phyloP scores from a whole-genome alignment of 1,284 basidiomycete genomes.

The Rhizopogon parksii region DNA sequence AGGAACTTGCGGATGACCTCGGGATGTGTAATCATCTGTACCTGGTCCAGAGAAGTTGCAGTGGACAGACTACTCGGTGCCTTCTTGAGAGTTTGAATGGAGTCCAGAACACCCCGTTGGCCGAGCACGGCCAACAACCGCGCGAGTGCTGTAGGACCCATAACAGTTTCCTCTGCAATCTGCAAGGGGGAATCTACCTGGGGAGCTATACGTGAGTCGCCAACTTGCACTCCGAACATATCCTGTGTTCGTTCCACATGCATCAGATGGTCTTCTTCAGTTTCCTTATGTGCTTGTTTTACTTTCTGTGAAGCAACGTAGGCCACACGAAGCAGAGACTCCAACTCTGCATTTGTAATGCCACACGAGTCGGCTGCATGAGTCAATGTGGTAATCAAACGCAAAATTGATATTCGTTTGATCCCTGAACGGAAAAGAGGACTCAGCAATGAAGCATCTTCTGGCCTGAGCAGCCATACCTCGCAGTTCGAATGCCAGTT shows the following conservation, averaged over 20 bases:
- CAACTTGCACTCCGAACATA: constrained; percentile 3
- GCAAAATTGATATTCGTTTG: constrained; percentile 16
- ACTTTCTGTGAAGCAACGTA: constrained; percentile 16
- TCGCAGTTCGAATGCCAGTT: constrained; percentile 16
- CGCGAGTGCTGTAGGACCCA: constrained; percentile 18
- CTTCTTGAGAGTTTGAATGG: constrained; percentile 11
- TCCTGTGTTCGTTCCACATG: constrained; percentile 5
- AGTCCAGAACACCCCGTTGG: constrained; percentile 13
- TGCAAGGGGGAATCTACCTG: constrained; percentile 10
- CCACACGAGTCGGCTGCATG: constrained; percentile 13
- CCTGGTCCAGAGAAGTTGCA: constrained; percentile 12
- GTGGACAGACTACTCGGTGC: constrained; percentile 14
- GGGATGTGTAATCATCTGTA: constrained; percentile 21
- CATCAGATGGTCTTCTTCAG: not conserved
- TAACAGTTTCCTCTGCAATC: constrained; percentile 16
- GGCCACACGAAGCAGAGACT: constrained; percentile 21
- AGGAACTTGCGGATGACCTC: constrained; percentile 11
- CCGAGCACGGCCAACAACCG: constrained; percentile 19
- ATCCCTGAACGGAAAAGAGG: constrained; percentile 4
- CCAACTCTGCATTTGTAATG: constrained; percentile 15
- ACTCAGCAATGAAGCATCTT: not conserved
- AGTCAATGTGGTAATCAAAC: constrained; percentile 20
- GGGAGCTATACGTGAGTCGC: constrained; percentile 7
- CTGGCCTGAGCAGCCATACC: constrained; percentile 16
- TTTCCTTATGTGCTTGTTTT: constrained; percentile 4